Evolutionary conservation across 192 early-diverging fungal genomes (phyloP).

Genomic region (Podila epigama): DNA sequence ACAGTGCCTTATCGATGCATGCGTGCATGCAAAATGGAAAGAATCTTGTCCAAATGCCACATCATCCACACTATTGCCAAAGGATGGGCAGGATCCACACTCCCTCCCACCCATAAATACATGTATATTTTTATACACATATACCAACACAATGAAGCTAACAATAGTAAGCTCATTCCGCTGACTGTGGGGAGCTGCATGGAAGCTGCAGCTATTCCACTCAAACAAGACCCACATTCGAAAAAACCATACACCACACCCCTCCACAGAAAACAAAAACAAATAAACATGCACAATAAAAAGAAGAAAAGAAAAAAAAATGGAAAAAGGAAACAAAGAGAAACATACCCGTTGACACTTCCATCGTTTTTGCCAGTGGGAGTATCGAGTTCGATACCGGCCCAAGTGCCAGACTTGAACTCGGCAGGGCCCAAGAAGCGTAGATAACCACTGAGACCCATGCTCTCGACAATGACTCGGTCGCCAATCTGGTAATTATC

Average conservation of each 20-base stretch:
- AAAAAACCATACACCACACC: neutral
- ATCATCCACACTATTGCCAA: too few species aligned
- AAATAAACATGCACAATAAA: neutral
- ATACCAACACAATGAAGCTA: neutral
- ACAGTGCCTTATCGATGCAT: too few species aligned
- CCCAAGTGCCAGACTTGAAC: constrained; percentile 81
- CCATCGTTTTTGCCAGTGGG: constrained; percentile 82
- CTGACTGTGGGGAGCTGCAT: neutral
- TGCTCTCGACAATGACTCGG: constrained; percentile 68
- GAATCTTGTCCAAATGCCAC: too few species aligned
- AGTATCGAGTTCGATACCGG: constrained; percentile 79
- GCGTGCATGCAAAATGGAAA: too few species aligned
- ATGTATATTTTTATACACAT: neutral
- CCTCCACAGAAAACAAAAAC: neutral
- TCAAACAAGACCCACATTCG: neutral
- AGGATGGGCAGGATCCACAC: neutral
- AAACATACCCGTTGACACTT: constrained; percentile 65
- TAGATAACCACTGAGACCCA: constrained; percentile 68
- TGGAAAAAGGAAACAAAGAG: neutral
- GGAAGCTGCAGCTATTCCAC: neutral
- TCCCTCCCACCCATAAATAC: neutral
- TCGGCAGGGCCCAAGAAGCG: constrained; percentile 76
- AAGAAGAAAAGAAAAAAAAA: constrained; percentile 2
- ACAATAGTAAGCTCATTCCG: too few species aligned
- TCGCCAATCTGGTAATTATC: constrained; percentile 57